phyloP scores from a whole-genome alignment of 202 grass and related monocot species.

The Schoenoplectus tabernaemontani region DNA sequence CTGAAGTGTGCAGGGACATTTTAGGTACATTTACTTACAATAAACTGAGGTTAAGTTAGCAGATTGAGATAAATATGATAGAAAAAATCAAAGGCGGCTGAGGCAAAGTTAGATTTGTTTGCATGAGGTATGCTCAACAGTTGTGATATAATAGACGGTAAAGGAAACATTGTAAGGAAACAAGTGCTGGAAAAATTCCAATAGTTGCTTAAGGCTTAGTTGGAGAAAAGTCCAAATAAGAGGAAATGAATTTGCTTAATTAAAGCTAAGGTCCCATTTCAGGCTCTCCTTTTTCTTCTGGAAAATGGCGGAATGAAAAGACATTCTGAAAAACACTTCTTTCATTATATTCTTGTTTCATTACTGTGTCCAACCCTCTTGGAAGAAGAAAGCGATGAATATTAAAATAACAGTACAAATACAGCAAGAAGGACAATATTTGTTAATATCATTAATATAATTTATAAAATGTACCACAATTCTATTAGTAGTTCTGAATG shows the following conservation, averaged over 20 bases:
- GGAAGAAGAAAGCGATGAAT: background rate
- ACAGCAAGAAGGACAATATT: background rate
- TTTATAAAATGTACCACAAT: background rate
- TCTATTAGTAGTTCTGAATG: background rate
- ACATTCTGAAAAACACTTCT: background rate
- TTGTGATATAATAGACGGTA: background rate
- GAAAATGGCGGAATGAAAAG: background rate
- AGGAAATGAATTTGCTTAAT: background rate
- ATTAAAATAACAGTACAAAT: background rate
- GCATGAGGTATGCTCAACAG: background rate
- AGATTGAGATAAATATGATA: background rate
- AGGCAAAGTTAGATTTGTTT: background rate
- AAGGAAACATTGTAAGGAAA: background rate
- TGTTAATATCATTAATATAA: background rate
- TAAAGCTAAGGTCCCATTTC: background rate
- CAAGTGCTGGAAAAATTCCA: background rate
- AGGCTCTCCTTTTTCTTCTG: background rate
- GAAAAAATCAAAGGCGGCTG: background rate
- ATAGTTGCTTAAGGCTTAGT: background rate
- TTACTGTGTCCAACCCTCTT: background rate
- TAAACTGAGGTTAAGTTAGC: background rate
- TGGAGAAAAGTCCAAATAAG: background rate
- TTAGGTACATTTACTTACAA: background rate
- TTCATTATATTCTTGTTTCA: background rate
- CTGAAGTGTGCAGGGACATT: background rate